These are phyloP conservation scores for Mesembryanthemum crystallinum DNA, from an alignment of 148 eudicot genomes.

Conservation along the genomic window DNA sequence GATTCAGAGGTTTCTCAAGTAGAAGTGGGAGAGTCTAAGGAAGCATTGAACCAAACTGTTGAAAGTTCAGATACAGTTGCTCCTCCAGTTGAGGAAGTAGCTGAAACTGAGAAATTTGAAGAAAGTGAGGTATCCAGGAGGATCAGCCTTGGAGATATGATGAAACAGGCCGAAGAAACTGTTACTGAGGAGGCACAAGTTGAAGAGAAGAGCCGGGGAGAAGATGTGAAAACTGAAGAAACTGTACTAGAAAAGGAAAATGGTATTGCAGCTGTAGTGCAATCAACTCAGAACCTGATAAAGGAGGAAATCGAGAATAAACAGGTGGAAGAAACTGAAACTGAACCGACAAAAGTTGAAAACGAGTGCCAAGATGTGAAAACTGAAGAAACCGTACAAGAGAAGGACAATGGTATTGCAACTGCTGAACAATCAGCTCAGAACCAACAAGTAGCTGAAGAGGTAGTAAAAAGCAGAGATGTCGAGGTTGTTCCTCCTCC, in stretches of 20 bases:
- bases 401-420: slow-evolving; percentile 16
- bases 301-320: neutral
- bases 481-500: slow-evolving; percentile 35
- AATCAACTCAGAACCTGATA: too few relatives aligned
- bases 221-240: slow-evolving; percentile 6
- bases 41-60: slow-evolving; percentile 1
- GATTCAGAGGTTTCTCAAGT: neutral
- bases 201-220: slow-evolving; percentile 18
- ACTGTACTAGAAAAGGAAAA: neutral
- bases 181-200: neutral
- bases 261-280: too few relatives aligned
- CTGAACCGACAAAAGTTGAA: slow-evolving; percentile 7
- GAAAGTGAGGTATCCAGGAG: slow-evolving; percentile 25
- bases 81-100: neutral
- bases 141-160: slow-evolving; percentile 36
- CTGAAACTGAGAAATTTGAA: slow-evolving; percentile 21
- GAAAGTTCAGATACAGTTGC: neutral
- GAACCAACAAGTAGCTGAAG: slow-evolving; percentile 34
- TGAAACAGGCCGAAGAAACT: slow-evolving; percentile 28
- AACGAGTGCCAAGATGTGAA: slow-evolving; percentile 13
- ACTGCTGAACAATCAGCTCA: slow-evolving; percentile 6
- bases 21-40: slow-evolving; percentile 18
- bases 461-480: slow-evolving; percentile 41
- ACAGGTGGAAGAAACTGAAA: slow-evolving; percentile 19
- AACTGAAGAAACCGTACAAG: slow-evolving; percentile 35